Evolutionary conservation across 441 rosid species (phyloP).

Genomic region (Syzygium syzygioides): DNA sequence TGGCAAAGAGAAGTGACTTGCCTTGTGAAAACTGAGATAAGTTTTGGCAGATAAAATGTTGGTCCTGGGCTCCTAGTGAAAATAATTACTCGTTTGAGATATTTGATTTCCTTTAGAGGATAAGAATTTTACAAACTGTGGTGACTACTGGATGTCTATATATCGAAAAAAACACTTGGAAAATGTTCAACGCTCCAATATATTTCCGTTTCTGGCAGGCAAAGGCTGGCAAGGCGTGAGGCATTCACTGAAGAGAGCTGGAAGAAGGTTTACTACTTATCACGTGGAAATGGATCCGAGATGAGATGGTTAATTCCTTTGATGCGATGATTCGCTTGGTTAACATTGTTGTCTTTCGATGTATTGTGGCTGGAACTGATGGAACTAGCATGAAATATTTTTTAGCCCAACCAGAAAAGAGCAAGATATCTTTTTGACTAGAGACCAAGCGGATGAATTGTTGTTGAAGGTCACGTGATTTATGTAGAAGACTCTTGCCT

Average conservation of each 20-base stretch:
- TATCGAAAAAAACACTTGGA: neutral
- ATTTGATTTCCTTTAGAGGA: neutral
- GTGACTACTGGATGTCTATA: neutral
- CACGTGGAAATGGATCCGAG: conserved; percentile 95
- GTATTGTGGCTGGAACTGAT: neutral
- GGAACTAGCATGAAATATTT: neutral
- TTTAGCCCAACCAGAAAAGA: neutral
- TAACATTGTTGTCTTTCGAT: neutral
- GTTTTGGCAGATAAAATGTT: neutral
- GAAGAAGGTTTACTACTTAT: conserved; percentile 70
- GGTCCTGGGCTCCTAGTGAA: neutral
- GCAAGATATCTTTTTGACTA: neutral
- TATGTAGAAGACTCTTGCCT: neutral
- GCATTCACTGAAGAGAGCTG: conserved; percentile 78
- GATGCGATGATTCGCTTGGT: conserved; percentile 38
- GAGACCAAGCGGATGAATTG: neutral
- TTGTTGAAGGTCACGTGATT: neutral
- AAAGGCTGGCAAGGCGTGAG: conserved; percentile 68
- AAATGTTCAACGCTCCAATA: neutral
- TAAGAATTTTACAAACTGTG: neutral
- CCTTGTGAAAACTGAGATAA: neutral
- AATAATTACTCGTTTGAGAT: neutral
- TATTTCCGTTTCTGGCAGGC: conserved; percentile 37
- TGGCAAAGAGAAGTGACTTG: neutral
- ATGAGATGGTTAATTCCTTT: conserved; percentile 74